These are phyloP conservation scores for Ajuga chamaepitys DNA, from an alignment of 257 asterid genomes.

Conservation along the genomic window DNA sequence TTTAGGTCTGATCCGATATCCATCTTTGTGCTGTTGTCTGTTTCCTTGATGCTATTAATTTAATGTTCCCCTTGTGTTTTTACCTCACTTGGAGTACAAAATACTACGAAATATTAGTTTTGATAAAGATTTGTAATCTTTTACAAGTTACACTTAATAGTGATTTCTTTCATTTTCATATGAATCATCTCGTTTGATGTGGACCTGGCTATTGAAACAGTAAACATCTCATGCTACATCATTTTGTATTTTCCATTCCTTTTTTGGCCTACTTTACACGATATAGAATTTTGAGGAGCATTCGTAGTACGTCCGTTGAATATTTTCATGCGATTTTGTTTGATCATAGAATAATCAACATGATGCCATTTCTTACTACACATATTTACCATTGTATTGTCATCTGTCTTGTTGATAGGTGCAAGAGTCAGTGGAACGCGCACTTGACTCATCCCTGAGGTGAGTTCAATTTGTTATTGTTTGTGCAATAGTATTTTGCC, in stretches of 20 bases:
- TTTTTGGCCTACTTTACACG: too few species aligned
- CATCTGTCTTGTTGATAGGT: slow-evolving; percentile 41
- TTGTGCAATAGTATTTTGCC: not conserved
- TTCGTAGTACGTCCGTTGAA: too few species aligned
- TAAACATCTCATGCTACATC: slow-evolving; percentile 8
- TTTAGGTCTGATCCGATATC: not conserved
- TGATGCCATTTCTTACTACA: not conserved
- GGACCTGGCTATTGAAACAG: slow-evolving; percentile 1
- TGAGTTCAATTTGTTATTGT: slow-evolving; percentile 14
- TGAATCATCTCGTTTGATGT: not conserved
- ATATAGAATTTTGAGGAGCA: too few species aligned
- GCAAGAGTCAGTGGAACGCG: slow-evolving; percentile 48
- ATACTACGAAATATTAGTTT: not conserved
- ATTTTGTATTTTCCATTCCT: not conserved
- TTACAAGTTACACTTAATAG: not conserved
- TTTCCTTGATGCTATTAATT: too few species aligned
- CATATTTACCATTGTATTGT: not conserved
- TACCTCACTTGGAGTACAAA: not conserved
- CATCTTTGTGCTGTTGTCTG: not conserved
- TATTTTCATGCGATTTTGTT: not conserved
- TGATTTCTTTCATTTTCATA: not conserved
- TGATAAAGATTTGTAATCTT: not conserved
- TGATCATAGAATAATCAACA: not conserved
- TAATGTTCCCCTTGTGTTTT: not conserved
- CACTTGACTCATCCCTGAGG: slow-evolving; percentile 34